Evolutionary conservation across 371 early-diverging fungal species (phyloP).

Genomic region (Mucor saturninus): DNA sequence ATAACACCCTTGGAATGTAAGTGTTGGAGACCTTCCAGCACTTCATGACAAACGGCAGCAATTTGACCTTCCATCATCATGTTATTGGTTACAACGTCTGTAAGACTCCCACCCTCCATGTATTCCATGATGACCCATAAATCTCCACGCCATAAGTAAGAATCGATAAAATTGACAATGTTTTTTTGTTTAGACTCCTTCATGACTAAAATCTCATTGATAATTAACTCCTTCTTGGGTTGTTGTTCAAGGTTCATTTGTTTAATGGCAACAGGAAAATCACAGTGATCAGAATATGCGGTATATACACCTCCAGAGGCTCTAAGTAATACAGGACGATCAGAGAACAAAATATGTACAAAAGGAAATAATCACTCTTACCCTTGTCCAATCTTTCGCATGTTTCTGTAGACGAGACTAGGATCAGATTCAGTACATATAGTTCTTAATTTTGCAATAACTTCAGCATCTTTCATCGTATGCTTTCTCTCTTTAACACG

Average conservation of each 20-base stretch:
- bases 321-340: slow-evolving; percentile 58
- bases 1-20: slow-evolving; percentile 88
- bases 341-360: background rate
- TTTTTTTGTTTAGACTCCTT: slow-evolving; percentile 78
- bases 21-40: slow-evolving; percentile 56
- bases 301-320: slow-evolving; percentile 71
- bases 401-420: slow-evolving; percentile 72
- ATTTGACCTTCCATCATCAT: slow-evolving; percentile 91
- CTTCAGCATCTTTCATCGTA: slow-evolving; percentile 66
- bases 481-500: slow-evolving; percentile 51
- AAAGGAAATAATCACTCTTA: slow-evolving; percentile 29
- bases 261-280: slow-evolving; percentile 80
- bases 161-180: slow-evolving; percentile 89
- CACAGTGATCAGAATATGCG: slow-evolving; percentile 67
- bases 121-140: slow-evolving; percentile 91
- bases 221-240: slow-evolving; percentile 89
- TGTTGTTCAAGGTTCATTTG: slow-evolving; percentile 90
- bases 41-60: slow-evolving; percentile 82
- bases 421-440: slow-evolving; percentile 94
- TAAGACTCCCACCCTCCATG: slow-evolving; percentile 89
- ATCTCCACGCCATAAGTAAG: slow-evolving; percentile 75
- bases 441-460: slow-evolving; percentile 83
- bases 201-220: slow-evolving; percentile 92
- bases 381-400: slow-evolving; percentile 96
- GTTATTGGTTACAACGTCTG: slow-evolving; percentile 80